Base-by-base conservation (phyloP, 768 basidiomycete species). In the Phylloporus sp. region DNA sequence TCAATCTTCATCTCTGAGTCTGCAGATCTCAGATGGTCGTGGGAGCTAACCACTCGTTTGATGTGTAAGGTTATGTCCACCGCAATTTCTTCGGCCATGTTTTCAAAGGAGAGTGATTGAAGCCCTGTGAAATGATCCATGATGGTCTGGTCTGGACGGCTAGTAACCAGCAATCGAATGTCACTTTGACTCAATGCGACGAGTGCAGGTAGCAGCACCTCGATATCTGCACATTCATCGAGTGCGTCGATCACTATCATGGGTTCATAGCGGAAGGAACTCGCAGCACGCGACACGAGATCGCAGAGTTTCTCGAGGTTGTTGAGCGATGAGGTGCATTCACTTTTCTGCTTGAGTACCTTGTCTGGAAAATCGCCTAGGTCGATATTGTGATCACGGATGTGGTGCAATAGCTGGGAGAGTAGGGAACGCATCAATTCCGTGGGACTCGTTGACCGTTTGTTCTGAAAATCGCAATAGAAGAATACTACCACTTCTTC, bases 241-340 rank as follows among this genome's bases (percentile, higher is more conserved):
- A 56, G 50, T 6, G 45, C 55, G 15, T 56, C 55, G 20, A 56
- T 56, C 7, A 56, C 45, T 31, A 56, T 42, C 16, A 56, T 10
- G 15, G 54, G 54, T 16, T 44, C 23, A 4, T 20, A 24, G 29
- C 13, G 26, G 26, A 55, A 49, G 39, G 11, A 40, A 20, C 23
- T 26, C 4, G 49, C 43, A 1, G 49, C 38, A 15, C 39, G 44
- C 16, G 31, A 29, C 4, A 50, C 22, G 3, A 38, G 39, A 7
- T 38, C 35, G 29, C 49, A 34, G 10, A 55, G 46, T 15, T 41
- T 29, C 5, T 35, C 46, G 6, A 43, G 38, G 32, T 41, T 11
- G 16, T 41, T 8, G 15, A 42, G 32, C 3, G 32, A 43, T 10
- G 41, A n/a, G 4, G 39, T 15, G 23, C 45, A 39, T 4, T 40